A percentile compares a stretch with the other conserved stretches of the same genome.
These are phyloP conservation scores for Microstegium vimineum DNA, from an alignment of 176 grass and related monocot genomes.

Conservation along the genomic window DNA sequence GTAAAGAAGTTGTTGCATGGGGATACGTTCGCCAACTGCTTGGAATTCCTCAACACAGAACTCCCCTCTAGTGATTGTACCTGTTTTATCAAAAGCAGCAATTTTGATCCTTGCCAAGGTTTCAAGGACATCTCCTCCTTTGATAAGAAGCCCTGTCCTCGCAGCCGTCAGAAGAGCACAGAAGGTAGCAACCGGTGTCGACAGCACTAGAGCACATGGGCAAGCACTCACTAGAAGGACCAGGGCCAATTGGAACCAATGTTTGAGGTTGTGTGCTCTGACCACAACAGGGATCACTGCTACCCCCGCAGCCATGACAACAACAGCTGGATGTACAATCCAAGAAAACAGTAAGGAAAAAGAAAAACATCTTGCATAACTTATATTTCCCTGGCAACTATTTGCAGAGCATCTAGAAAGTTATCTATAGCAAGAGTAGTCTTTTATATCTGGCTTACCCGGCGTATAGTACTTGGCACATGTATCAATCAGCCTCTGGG, in stretches of 20 bases:
- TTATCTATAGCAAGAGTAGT: background rate
- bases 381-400: background rate
- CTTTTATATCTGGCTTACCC: conserved; percentile 29
- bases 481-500: conserved; percentile 83
- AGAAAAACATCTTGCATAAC: background rate
- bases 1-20: conserved; percentile 56
- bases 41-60: conserved; percentile 71
- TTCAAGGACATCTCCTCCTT: conserved; percentile 97
- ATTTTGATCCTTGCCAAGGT: conserved; percentile 58
- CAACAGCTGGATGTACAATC: conserved; percentile 60
- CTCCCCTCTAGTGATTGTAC: conserved; percentile 90
- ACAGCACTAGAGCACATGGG: conserved; percentile 87
- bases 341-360: conserved; percentile 10
- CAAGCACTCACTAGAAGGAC: conserved; percentile 93
- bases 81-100: conserved; percentile 90
- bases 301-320: conserved; percentile 56
- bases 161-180: conserved; percentile 83
- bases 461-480: conserved; percentile 94
- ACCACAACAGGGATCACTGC: conserved; percentile 56
- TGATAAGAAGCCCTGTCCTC: conserved; percentile 70
- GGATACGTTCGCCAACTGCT: conserved; percentile 22
- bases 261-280: conserved; percentile 43
- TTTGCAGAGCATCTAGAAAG: background rate
- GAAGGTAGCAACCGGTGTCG: conserved; percentile 86
- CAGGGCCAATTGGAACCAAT: conserved; percentile 67